These are phyloP conservation scores for Vaccinium corymbosum DNA, from an alignment of 148 eudicot species.

Conservation along the genomic window DNA sequence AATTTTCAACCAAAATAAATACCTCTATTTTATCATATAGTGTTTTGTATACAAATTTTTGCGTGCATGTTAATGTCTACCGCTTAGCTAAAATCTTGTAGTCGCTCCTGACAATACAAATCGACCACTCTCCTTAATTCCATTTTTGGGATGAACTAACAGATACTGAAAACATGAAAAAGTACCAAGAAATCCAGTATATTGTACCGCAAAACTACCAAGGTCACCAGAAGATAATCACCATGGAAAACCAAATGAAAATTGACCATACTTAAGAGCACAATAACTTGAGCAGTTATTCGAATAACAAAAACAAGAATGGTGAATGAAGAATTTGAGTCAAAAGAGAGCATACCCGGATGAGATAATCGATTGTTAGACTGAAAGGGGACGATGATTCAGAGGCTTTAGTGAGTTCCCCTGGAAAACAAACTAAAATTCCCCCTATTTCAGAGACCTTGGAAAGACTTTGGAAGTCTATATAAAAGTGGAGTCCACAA, in stretches of 20 bases:
- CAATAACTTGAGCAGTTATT: not conserved
- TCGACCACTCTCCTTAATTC: not conserved
- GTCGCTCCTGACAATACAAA: not conserved
- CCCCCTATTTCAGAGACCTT: not conserved
- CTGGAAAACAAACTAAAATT: not conserved
- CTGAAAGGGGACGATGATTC: not conserved
- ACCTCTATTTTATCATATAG: too few species aligned
- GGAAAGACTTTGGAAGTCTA: not conserved
- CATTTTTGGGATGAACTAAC: not conserved
- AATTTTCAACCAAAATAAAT: too few species aligned
- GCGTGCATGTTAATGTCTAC: too few species aligned
- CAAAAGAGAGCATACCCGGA: conserved; percentile 8
- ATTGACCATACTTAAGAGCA: not conserved
- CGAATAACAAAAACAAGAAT: not conserved
- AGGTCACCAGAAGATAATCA: not conserved
- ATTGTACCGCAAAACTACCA: not conserved
- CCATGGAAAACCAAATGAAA: conserved; percentile 1
- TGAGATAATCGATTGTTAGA: not conserved
- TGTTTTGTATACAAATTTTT: too few species aligned
- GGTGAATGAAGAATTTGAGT: not conserved
- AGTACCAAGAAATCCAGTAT: not conserved
- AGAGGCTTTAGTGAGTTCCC: not conserved
- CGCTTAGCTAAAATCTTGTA: too few species aligned
- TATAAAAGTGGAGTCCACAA: not conserved
- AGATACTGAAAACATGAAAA: not conserved